These are phyloP conservation scores for Colletotrichum cordylinicola DNA, from an alignment of 2,329 filamentous ascomycete species.

Conservation along the genomic window DNA sequence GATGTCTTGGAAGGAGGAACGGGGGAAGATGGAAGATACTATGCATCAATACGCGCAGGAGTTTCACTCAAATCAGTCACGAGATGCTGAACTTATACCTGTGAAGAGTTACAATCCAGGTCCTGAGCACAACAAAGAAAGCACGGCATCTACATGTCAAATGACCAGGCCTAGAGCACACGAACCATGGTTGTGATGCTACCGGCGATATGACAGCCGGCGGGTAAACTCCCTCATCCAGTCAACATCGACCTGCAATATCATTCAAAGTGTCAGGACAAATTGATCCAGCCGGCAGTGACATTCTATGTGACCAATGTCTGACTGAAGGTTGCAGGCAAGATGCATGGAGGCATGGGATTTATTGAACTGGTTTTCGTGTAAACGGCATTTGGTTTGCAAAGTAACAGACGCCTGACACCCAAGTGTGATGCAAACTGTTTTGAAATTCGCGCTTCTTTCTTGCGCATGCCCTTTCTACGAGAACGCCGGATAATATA, in stretches of 20 bases:
- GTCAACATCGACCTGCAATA: neutral
- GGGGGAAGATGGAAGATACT: neutral
- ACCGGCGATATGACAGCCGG: conserved; percentile 25
- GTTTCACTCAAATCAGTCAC: neutral
- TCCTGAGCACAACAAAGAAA: neutral
- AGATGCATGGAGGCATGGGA: neutral
- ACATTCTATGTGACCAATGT: neutral
- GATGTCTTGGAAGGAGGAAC: neutral
- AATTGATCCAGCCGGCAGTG: neutral
- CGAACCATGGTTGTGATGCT: neutral
- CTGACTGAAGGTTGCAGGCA: neutral
- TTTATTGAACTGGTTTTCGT: neutral
- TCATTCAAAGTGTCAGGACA: neutral
- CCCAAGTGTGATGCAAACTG: neutral
- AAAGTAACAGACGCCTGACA: neutral
- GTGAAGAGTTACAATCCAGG: neutral
- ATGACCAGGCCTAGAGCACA: neutral
- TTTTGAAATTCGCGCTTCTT: neutral
- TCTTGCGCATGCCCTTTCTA: neutral
- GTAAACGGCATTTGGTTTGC: neutral
- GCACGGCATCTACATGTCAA: neutral
- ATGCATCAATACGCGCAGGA: neutral
- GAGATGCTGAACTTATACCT: neutral
- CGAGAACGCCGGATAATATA: conserved; percentile 21
- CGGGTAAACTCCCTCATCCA: conserved; percentile 12